Base-by-base conservation (phyloP, 352 stramenopile species). In the Globisporangium middletonii region DNA sequence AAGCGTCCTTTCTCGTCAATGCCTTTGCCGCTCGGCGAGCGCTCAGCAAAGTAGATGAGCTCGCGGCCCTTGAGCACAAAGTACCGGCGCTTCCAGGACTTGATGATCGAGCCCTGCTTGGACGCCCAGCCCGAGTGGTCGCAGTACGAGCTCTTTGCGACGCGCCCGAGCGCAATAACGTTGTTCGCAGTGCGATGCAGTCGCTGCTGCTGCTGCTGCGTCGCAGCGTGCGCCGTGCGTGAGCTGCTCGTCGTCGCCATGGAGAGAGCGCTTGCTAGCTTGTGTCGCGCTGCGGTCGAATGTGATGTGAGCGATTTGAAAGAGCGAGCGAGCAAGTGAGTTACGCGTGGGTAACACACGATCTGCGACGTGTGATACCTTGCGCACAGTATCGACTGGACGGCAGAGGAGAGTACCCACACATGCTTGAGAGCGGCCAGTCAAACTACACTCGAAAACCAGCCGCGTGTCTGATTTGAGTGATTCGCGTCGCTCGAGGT, bases 41-140 rank as follows among this genome's bases (percentile, higher is more conserved):
- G 69, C 54, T 83, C 75, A 33, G 68, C 70, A 55, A 89, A 94
- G 62, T 94, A 94, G 51, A 89, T 77, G 53, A 94, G 72, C 53
- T 92, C 77, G 23, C 71, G 57, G 13, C 71, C 83, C 50, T 89
- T 87, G 38, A 94, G 72, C 48, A 92, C 83, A 57, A 94, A 93
- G 60, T 88, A 94, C 11, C 85, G 80, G 53, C 74, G 74, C 60
- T 94, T 94, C 85, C 85, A 92, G 51, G 58, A 86, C 67, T 87
- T 85, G 63, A 92, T 83, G 58, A 90, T 88, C 55, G 73, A 76
- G 50, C 84, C 85, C 56, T 92, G 77, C 71, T 94, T 94, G 53
- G 67, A 74, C 38, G 75, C 79, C 85, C 85, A 94, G 27, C 85
- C 83, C 11, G 71, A 68, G 60, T 94, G 71, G 63, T 89, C 79